These are phyloP conservation scores for Crithidia fasciculata DNA, from an alignment of 208 protist genomes.

Conservation along the genomic window DNA sequence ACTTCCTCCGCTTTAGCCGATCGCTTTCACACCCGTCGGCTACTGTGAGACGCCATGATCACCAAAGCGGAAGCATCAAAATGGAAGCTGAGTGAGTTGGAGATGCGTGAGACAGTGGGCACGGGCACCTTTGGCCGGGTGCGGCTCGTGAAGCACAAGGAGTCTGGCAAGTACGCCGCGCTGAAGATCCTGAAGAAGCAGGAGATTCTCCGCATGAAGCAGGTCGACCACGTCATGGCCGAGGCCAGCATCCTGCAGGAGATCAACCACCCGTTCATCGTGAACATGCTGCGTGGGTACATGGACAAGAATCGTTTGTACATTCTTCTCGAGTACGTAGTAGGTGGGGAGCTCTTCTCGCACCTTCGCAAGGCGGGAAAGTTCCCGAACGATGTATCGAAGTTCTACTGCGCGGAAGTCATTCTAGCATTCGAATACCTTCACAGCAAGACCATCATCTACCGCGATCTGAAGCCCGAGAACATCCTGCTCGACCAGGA, in stretches of 20 bases:
- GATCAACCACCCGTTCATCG: slow-evolving; percentile 95
- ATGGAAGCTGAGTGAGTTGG: slow-evolving; percentile 91
- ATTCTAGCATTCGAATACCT: slow-evolving; percentile 87
- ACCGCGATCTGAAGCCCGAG: slow-evolving; percentile 91
- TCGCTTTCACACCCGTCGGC: background rate
- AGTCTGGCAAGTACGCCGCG: slow-evolving; percentile 80
- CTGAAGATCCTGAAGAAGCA: slow-evolving; percentile 93
- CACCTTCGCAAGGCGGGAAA: slow-evolving; percentile 91
- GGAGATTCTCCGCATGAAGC: slow-evolving; percentile 91
- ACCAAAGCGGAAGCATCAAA: slow-evolving; percentile 66
- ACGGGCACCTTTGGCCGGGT: slow-evolving; percentile 96
- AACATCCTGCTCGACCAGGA: slow-evolving; percentile 84
- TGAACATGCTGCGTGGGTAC: slow-evolving; percentile 95
- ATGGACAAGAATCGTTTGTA: slow-evolving; percentile 95
- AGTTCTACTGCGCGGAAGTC: slow-evolving; percentile 94
- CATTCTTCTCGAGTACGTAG: slow-evolving; percentile 94
- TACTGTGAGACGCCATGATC: slow-evolving; percentile 31
- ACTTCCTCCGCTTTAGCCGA: background rate
- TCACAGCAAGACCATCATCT: slow-evolving; percentile 82
- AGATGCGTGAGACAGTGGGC: slow-evolving; percentile 90
- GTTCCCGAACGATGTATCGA: slow-evolving; percentile 92
- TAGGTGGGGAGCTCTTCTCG: slow-evolving; percentile 92
- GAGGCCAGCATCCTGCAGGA: slow-evolving; percentile 95
- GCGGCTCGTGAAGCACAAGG: slow-evolving; percentile 90
- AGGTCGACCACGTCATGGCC: slow-evolving; percentile 91